A percentile compares a stretch with the other conserved stretches of the same genome.
Conservation (phyloP, 2,329 filamentous ascomycete genomes). For the Thelonectria rubi region DNA sequence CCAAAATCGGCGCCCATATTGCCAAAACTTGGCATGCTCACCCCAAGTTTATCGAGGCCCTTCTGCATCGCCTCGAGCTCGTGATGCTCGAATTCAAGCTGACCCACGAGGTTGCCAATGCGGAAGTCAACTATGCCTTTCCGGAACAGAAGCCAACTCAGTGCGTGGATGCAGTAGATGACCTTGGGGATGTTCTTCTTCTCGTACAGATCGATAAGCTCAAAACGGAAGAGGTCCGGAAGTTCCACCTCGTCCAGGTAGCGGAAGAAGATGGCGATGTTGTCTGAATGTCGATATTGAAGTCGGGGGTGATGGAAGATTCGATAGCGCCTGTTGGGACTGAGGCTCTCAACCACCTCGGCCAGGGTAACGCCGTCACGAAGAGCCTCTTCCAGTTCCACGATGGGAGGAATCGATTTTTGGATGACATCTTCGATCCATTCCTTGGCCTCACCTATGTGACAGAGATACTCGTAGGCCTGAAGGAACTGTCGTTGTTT, state of each 20-base stretch:
- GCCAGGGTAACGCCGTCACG: slow-evolving; percentile 94
- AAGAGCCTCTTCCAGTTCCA: slow-evolving; percentile 91
- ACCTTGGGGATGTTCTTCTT: slow-evolving; percentile 99
- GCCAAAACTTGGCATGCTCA: slow-evolving; percentile 96
- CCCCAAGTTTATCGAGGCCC: slow-evolving; percentile 92
- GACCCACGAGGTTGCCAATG: slow-evolving; percentile 95
- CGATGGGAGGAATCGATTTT: slow-evolving; percentile 86
- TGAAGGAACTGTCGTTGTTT: slow-evolving; percentile 95
- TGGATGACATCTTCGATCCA: slow-evolving; percentile 96
- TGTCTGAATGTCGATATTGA: slow-evolving; percentile 96
- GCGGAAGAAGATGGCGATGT: slow-evolving; percentile 95
- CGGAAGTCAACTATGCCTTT: slow-evolving; percentile 95
- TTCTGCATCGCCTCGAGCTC: slow-evolving; percentile 97
- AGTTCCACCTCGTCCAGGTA: slow-evolving; percentile 92
- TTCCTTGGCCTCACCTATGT: slow-evolving; percentile 98
- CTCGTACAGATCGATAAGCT: slow-evolving; percentile 96
- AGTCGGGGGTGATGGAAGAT: slow-evolving; percentile 89
- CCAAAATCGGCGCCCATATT: slow-evolving; percentile 97
- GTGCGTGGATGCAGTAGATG: slow-evolving; percentile 96
- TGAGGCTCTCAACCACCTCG: slow-evolving; percentile 89
- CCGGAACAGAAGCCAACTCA: slow-evolving; percentile 96
- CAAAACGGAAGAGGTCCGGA: slow-evolving; percentile 95
- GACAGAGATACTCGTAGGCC: slow-evolving; percentile 97
- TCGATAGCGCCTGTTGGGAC: slow-evolving; percentile 76
- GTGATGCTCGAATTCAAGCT: slow-evolving; percentile 96